Evolutionary conservation across 2,329 filamentous ascomycete species (phyloP).

Genomic region (Cercospora zeae-maydis): DNA sequence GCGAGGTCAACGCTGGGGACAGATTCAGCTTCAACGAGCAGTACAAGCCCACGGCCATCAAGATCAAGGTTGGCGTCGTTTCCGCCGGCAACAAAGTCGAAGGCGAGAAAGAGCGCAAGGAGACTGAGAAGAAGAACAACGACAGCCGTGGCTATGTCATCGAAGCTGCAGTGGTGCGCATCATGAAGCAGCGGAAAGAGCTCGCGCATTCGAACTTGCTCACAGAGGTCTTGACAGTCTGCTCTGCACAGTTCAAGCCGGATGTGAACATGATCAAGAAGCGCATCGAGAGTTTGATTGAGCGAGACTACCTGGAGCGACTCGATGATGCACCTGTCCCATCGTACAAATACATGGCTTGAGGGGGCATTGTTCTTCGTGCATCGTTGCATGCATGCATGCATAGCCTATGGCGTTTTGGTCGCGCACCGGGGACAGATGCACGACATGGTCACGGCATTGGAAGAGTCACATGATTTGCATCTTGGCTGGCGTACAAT

Average conservation of each 20-base stretch:
- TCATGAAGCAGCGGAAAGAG: conserved; percentile 82
- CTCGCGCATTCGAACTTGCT: conserved; percentile 66
- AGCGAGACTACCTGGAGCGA: conserved; percentile 73
- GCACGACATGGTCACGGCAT: neutral
- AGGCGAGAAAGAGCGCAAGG: conserved; percentile 61
- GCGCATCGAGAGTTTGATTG: conserved; percentile 73
- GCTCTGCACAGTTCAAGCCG: conserved; percentile 67
- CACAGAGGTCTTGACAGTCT: conserved; percentile 67
- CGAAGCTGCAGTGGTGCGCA: conserved; percentile 73
- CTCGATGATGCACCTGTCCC: conserved; percentile 62
- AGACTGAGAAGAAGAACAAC: conserved; percentile 72
- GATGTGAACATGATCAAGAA: conserved; percentile 76
- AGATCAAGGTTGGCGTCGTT: conserved; percentile 85
- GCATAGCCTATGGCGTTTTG: conserved; percentile 4
- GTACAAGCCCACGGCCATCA: conserved; percentile 78
- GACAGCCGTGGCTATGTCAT: conserved; percentile 67
- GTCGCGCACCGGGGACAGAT: neutral
- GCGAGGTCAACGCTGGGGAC: conserved; percentile 72
- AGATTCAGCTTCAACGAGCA: conserved; percentile 76
- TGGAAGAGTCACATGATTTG: neutral
- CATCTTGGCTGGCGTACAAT: neutral
- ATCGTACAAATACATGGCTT: conserved; percentile 67
- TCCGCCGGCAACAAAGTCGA: conserved; percentile 80
- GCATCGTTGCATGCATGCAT: neutral
- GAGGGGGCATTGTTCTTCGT: neutral